A percentile compares a stretch with the other conserved stretches of the same genome.
phyloP scores from a whole-genome alignment of 2,329 filamentous ascomycete species.

The Ophiostoma sp. region DNA sequence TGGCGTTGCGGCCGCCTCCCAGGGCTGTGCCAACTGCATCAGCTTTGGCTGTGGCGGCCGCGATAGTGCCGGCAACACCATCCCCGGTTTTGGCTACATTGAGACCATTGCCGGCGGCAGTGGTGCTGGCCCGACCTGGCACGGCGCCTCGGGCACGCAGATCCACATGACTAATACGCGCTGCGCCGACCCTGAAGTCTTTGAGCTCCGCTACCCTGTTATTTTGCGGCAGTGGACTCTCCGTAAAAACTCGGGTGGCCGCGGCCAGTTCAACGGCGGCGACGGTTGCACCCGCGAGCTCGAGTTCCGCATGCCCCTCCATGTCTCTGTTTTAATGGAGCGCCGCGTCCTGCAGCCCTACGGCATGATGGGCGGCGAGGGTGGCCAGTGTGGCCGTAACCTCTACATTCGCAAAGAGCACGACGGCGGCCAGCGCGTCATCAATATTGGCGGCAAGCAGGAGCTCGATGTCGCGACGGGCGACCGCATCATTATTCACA shows the following conservation, averaged over 20 bases:
- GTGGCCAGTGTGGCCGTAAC: background rate
- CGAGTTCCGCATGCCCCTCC: constrained; percentile 34
- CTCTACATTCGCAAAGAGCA: background rate
- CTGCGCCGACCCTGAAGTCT: constrained; percentile 37
- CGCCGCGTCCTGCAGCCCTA: constrained; percentile 7
- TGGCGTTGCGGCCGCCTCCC: constrained; percentile 33
- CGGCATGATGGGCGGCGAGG: constrained; percentile 9
- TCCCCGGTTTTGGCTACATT: constrained; percentile 36
- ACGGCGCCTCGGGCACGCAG: constrained; percentile 36
- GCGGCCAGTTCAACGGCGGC: constrained; percentile 37
- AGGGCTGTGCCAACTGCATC: constrained; percentile 39
- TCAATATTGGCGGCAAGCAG: constrained; percentile 19
- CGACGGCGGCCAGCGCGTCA: constrained; percentile 10
- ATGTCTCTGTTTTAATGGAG: background rate
- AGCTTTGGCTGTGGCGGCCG: constrained; percentile 35
- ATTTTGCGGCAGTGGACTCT: constrained; percentile 37
- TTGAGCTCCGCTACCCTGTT: constrained; percentile 40
- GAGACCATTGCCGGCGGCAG: constrained; percentile 39
- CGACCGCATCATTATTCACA: constrained; percentile 9
- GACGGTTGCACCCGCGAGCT: constrained; percentile 40
- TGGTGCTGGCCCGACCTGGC: constrained; percentile 36
- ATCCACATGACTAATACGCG: constrained; percentile 38
- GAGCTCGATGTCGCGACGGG: constrained; percentile 9
- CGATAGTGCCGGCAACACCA: constrained; percentile 19
- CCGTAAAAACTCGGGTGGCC: constrained; percentile 35